Percentiles rank a stretch among this genome's conserved stretches.
These are phyloP conservation scores for Tylopilus sp. DNA, from an alignment of 768 basidiomycete genomes.

Conservation along the genomic window DNA sequence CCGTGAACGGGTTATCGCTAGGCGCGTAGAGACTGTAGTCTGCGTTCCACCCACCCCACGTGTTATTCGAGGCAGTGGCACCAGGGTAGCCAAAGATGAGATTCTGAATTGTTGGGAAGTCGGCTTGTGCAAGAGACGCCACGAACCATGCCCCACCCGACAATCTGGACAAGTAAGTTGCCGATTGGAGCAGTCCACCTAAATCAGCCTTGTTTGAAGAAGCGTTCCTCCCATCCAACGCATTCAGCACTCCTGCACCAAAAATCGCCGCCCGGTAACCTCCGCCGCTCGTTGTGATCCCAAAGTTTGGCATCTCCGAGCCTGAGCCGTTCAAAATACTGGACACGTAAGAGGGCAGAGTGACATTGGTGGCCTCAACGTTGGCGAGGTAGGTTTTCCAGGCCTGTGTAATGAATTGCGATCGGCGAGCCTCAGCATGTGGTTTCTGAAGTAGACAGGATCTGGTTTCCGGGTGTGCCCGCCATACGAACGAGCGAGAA, in stretches of 20 bases:
- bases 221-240: slow-evolving; percentile 47
- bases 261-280: slow-evolving; percentile 53
- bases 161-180: slow-evolving; percentile 51
- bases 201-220: slow-evolving; percentile 38
- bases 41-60: slow-evolving; percentile 35
- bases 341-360: slow-evolving; percentile 34
- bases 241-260: slow-evolving; percentile 46
- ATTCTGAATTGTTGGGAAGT: slow-evolving; percentile 38
- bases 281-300: slow-evolving; percentile 54
- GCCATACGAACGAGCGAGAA: slow-evolving; percentile 30
- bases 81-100: slow-evolving; percentile 31
- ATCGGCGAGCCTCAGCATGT: slow-evolving; percentile 32
- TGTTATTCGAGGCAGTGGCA: slow-evolving; percentile 11
- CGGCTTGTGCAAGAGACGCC: slow-evolving; percentile 39
- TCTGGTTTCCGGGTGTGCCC: slow-evolving; percentile 25
- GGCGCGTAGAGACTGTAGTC: slow-evolving; percentile 19
- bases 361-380: slow-evolving; percentile 28
- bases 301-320: slow-evolving; percentile 35
- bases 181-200: slow-evolving; percentile 51
- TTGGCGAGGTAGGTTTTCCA: slow-evolving; percentile 40
- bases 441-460: slow-evolving; percentile 35
- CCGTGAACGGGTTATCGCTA: slow-evolving; percentile 12
- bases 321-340: slow-evolving; percentile 26
- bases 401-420: slow-evolving; percentile 35
- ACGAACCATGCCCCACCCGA: slow-evolving; percentile 41